Conservation (phyloP, 176 grass and related monocot genomes). For the Rhynchospora tenuis region DNA sequence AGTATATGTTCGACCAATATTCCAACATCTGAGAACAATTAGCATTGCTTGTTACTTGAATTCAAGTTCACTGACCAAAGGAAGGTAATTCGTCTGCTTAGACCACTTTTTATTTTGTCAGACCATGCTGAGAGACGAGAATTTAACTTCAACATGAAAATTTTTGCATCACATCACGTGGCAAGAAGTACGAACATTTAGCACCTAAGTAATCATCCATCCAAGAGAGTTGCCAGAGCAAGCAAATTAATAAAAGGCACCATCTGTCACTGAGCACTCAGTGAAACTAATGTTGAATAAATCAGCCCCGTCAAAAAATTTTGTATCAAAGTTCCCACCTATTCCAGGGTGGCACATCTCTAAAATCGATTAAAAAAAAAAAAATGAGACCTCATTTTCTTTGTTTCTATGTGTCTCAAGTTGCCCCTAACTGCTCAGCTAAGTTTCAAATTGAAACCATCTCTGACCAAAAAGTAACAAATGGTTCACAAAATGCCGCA, state of each 20-base stretch:
- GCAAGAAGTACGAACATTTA: not conserved
- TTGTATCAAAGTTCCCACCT: not conserved
- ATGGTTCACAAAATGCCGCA: constrained; percentile 11
- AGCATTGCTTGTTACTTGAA: too few relatives aligned
- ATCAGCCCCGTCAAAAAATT: not conserved
- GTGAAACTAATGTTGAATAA: not conserved
- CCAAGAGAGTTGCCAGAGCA: not conserved
- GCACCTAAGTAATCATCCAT: not conserved
- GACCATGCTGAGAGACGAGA: not conserved
- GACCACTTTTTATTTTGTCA: not conserved
- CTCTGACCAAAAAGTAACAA: not conserved
- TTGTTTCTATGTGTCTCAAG: constrained; percentile 14
- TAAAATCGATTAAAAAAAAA: constrained; percentile 3
- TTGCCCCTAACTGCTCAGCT: constrained; percentile 17
- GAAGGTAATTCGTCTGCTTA: not conserved
- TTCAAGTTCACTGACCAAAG: too few relatives aligned
- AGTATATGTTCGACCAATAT: too few relatives aligned
- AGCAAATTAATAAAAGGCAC: constrained; percentile 1
- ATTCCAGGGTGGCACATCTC: not conserved
- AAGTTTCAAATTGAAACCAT: constrained; percentile 8
- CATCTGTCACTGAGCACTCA: not conserved
- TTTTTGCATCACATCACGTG: not conserved
- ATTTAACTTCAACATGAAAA: not conserved
- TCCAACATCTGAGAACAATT: too few relatives aligned
- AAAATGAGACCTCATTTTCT: not conserved